A percentile compares a stretch with the other conserved stretches of the same genome.
Conservation (phyloP, 1,284 basidiomycete species). For the Polyporus tsugae region DNA sequence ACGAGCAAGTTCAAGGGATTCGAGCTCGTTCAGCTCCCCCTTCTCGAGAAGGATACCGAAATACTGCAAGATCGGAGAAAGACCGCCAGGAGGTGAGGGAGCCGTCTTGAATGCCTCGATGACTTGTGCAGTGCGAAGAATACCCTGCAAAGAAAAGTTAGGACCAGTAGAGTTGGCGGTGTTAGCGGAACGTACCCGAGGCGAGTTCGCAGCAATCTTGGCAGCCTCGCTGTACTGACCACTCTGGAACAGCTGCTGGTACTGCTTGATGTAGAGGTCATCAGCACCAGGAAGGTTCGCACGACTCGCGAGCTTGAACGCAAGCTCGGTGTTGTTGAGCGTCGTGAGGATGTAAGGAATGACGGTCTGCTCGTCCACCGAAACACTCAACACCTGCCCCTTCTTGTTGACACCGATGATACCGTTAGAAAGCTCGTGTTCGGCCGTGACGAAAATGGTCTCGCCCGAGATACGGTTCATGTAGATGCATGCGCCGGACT, state of each 20-base stretch:
- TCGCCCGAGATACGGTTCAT: constrained; percentile 99
- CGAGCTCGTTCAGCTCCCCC: constrained; percentile 96
- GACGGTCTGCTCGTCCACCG: constrained; percentile 95
- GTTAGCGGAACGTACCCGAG: constrained; percentile 63
- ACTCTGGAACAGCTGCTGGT: constrained; percentile 90
- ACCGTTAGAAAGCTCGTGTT: constrained; percentile 93
- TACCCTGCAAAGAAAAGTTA: constrained; percentile 68
- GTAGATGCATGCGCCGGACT: constrained; percentile 98
- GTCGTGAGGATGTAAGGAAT: constrained; percentile 95
- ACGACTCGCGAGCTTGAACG: constrained; percentile 97
- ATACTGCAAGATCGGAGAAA: constrained; percentile 98
- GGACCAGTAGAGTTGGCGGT: background rate
- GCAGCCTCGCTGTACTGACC: constrained; percentile 97
- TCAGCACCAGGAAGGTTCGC: constrained; percentile 99
- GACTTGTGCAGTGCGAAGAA: constrained; percentile 93
- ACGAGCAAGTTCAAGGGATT: constrained; percentile 95
- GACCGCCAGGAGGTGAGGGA: constrained; percentile 88
- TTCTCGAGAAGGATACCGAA: constrained; percentile 98
- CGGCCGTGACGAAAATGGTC: constrained; percentile 98
- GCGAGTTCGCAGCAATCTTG: constrained; percentile 98
- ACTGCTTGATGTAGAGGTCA: constrained; percentile 96
- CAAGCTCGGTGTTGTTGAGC: constrained; percentile 97
- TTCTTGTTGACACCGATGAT: constrained; percentile 99
- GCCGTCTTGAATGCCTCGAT: constrained; percentile 99
- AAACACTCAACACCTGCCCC: constrained; percentile 97